These are phyloP conservation scores for Zalaria sp. DNA, from an alignment of 2,329 filamentous ascomycete genomes.

Conservation along the genomic window DNA sequence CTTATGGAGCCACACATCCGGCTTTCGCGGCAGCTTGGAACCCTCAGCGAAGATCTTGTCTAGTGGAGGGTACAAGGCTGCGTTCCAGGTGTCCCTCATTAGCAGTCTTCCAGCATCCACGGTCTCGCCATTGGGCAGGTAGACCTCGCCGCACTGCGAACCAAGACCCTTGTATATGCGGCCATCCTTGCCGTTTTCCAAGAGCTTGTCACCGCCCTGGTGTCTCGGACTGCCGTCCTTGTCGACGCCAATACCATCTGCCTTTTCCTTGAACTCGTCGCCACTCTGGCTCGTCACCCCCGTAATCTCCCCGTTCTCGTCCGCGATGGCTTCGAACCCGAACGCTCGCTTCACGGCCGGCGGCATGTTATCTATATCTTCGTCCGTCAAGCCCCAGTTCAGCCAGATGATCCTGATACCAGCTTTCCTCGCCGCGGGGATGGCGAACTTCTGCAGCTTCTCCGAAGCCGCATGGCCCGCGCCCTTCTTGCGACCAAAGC, in stretches of 20 bases:
- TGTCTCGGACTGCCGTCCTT: constrained; percentile 10
- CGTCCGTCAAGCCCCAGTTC: constrained; percentile 27
- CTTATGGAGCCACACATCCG: constrained; percentile 41
- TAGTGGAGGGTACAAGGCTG: constrained; percentile 35
- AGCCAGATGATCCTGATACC: constrained; percentile 27
- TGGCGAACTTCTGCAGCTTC: constrained; percentile 27
- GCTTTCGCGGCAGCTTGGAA: constrained; percentile 9
- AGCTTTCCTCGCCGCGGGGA: constrained; percentile 31
- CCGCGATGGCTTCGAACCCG: constrained; percentile 20
- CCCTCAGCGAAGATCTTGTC: constrained; percentile 22
- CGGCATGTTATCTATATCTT: constrained; percentile 23
- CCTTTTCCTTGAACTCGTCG: constrained; percentile 8
- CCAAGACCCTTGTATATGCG: constrained; percentile 19
- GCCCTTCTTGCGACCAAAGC: constrained; percentile 19
- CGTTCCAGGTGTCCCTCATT: constrained; percentile 43
- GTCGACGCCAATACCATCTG: constrained; percentile 9
- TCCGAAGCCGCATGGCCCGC: constrained; percentile 27
- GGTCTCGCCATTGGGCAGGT: constrained; percentile 21
- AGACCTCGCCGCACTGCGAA: constrained; percentile 13
- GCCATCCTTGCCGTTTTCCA: constrained; percentile 11
- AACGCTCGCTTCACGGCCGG: constrained; percentile 33
- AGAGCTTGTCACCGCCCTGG: constrained; percentile 6
- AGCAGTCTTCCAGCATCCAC: constrained; percentile 31
- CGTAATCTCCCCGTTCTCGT: constrained; percentile 7
- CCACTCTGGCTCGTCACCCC: constrained; percentile 3